Evolutionary conservation across 2,329 filamentous ascomycete genomes (phyloP).

Genomic region (Colletotrichum echinochloae): DNA sequence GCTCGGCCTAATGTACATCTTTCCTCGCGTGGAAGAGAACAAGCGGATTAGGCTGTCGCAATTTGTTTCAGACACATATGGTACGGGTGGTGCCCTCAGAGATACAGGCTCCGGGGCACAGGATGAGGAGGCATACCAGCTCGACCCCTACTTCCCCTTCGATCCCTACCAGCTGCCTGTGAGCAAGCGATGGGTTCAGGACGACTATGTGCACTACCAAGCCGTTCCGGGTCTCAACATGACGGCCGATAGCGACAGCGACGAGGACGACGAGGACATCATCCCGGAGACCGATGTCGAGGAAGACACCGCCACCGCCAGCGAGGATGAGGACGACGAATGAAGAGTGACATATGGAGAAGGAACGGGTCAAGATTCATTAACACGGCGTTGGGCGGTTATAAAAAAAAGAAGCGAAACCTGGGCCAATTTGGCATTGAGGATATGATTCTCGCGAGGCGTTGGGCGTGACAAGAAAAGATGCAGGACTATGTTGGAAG

Average conservation of each 20-base stretch:
- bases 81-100: constrained; percentile 65
- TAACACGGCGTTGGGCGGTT: constrained; percentile 43
- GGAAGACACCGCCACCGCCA: constrained; percentile 66
- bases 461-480: constrained; percentile 32
- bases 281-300: constrained; percentile 58
- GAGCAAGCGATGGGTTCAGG: constrained; percentile 88
- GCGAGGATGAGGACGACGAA: constrained; percentile 57
- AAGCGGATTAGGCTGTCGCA: constrained; percentile 87
- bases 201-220: constrained; percentile 85
- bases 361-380: constrained; percentile 36
- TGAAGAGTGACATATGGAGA: constrained; percentile 41
- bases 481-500: background rate
- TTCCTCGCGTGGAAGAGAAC: constrained; percentile 88
- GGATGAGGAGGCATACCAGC: constrained; percentile 83
- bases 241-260: constrained; percentile 66
- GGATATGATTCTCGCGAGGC: constrained; percentile 35
- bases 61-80: constrained; percentile 69
- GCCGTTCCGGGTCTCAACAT: constrained; percentile 77
- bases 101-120: constrained; percentile 65
- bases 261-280: constrained; percentile 62
- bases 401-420: constrained; percentile 37
- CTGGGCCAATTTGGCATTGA: constrained; percentile 35
- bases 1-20: constrained; percentile 90
- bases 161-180: constrained; percentile 93
- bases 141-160: constrained; percentile 97